Base-by-base conservation (phyloP, 2,329 filamentous ascomycete species). In the Calonectria fujianensis region DNA sequence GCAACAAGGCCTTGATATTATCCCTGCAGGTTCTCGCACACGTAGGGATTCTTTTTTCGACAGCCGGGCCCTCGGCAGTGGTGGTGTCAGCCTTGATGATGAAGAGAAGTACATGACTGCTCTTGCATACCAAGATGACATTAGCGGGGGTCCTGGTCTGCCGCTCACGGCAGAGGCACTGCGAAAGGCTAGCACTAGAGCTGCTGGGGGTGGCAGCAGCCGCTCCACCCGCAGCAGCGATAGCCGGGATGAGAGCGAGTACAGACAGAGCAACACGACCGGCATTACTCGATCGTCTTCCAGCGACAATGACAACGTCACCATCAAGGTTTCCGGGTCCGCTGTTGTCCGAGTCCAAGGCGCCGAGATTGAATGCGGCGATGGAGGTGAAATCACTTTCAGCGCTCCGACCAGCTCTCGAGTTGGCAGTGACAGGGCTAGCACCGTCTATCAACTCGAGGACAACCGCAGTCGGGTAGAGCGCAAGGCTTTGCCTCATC, bases 181-280 rank as follows among this genome's bases (percentile, higher is more conserved):
- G 32, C 88, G 86, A 76, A 90, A 87, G 80, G 89, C 86, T 35
- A 87, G 83, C 76, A 88, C 86, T 79, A 83, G 80, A 69, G 87
- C 85, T 75, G 87, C 85, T 73, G 87, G 85, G 9, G 84, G 85
- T 29, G 91, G 88, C 85, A 91, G 89, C 85, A 91, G 89, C 80
- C 88, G 88, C 31, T 92, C 89, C 50, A 92, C 88, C 68, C 88
- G 88, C 76, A 92, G 89, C 86, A 92, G 88, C 76, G 88, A 83
- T 29, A 93, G 91, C 81, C 91, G 87, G 54, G 92, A 93, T 78
- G 91, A 93, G 72, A 93, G 91, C 83, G 91, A 93, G 71, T 92
- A 89, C 82, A 89, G 88, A 77, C 89, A 90, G 76, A 93, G 91
- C 69, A 90, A 90, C 35, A 91, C 91, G 0, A 93, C 91, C 16